Base-by-base conservation (phyloP, 148 eudicot genomes). In the Rhododendron simsii region DNA sequence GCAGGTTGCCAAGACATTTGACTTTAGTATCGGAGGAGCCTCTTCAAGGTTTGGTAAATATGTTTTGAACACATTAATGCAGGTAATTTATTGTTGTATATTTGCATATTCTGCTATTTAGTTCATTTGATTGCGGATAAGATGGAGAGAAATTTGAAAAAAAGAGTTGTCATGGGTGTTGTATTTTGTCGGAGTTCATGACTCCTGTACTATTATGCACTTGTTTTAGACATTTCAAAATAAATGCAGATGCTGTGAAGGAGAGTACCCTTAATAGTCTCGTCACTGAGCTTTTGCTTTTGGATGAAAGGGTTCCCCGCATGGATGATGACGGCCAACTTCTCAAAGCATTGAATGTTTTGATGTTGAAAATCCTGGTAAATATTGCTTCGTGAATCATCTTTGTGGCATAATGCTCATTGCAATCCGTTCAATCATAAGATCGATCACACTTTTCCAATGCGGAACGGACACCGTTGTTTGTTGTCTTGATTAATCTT, bases 51-150 rank as follows among this genome's bases (percentile, higher is more conserved):
- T 6, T 39, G 95, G 98, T 89, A 96, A 95, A 95, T 96, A 96
- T 88, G 99, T 96, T 47, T 83, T 96, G 84, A 96, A 96, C 90
- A 96, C 99, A n/a, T 95, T 96, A 33, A 95, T 96, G 99, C 99
- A 95, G 98, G 99, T 94, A 86, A 18, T 53, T 84, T 20, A 33
- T 9, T 1, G 18, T 59, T 37, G 30, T 26, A 16, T 55, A 3
- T 83, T 14, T 44, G 23, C 45, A 39, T 84, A 47, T 85, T 73
- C 61, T 86, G 21, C 76, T 82, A 30, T 26, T 37, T 81, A 9
- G 15, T 83, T 39, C n/a, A 33, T 84, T 47, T 63, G 23, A 83
- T 44, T 63, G 75, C 74, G 35, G 39, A 69, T 67, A 28, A 69
- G 35, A 67, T 83, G 47, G 28, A 82, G 51, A 82, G 20, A 37